A percentile compares a stretch with the other conserved stretches of the same genome.
These are phyloP conservation scores for Stemphylium beticola DNA, from an alignment of 2,329 filamentous ascomycete species.

Conservation along the genomic window DNA sequence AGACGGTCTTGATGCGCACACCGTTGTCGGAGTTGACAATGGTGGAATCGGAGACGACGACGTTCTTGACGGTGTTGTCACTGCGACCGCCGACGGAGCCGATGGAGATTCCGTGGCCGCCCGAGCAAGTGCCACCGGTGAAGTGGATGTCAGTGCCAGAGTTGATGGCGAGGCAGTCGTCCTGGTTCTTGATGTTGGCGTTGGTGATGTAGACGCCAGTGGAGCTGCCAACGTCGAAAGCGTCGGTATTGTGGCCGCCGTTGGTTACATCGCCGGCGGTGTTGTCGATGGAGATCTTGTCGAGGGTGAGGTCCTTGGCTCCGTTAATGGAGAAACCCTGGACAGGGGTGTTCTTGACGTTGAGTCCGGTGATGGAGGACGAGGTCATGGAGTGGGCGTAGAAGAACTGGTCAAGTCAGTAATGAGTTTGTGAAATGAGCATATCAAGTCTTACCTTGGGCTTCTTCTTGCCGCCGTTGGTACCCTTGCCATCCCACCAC, in stretches of 20 bases:
- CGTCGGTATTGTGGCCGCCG: slow-evolving; percentile 60
- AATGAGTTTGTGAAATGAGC: background rate
- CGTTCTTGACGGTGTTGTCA: slow-evolving; percentile 61
- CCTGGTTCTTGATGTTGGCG: slow-evolving; percentile 63
- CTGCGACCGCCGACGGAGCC: slow-evolving; percentile 64
- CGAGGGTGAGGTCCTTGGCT: slow-evolving; percentile 54
- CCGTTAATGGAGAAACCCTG: slow-evolving; percentile 59
- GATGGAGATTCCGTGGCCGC: slow-evolving; percentile 65
- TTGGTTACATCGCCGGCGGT: slow-evolving; percentile 56
- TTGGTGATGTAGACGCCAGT: slow-evolving; percentile 58
- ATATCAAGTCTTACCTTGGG: slow-evolving; percentile 32
- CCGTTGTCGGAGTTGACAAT: slow-evolving; percentile 63
- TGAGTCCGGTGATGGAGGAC: slow-evolving; percentile 58
- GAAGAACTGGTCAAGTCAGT: slow-evolving; percentile 62
- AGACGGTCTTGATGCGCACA: slow-evolving; percentile 65
- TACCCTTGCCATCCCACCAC: slow-evolving; percentile 59
- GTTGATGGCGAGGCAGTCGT: slow-evolving; percentile 66
- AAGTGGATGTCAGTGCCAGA: slow-evolving; percentile 56
- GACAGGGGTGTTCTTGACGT: slow-evolving; percentile 62
- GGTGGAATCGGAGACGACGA: slow-evolving; percentile 58
- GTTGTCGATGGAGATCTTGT: slow-evolving; percentile 64
- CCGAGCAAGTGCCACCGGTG: slow-evolving; percentile 53
- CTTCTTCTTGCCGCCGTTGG: slow-evolving; percentile 54
- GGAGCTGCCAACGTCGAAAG: slow-evolving; percentile 62
- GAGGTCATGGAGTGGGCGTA: slow-evolving; percentile 59